Evolutionary conservation across 129 eudicot species (phyloP).

Genomic region (Ambrosia artemisiifolia): DNA sequence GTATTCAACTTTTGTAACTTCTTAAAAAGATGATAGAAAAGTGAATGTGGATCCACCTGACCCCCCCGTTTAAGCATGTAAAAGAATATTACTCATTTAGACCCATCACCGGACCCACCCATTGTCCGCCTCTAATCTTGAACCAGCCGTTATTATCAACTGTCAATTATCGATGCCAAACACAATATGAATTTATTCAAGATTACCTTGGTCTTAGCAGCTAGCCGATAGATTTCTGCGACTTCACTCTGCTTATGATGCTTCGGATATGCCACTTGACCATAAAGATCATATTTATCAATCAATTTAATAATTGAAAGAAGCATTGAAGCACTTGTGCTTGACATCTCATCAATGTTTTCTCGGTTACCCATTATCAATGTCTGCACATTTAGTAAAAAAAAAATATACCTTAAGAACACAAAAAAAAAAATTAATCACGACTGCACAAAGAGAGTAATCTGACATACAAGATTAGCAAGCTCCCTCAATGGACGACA

Average conservation of each 20-base stretch:
- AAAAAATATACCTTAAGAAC: neutral
- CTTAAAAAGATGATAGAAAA: neutral
- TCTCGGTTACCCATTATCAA: slow-evolving; percentile 43
- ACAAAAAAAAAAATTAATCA: neutral
- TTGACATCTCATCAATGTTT: slow-evolving; percentile 42
- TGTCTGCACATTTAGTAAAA: slow-evolving; percentile 23
- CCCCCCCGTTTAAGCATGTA: neutral
- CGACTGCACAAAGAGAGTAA: slow-evolving; percentile 3
- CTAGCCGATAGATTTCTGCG: slow-evolving; percentile 88
- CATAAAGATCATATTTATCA: slow-evolving; percentile 95
- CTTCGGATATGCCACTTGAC: slow-evolving; percentile 99
- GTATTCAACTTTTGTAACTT: neutral
- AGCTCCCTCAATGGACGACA: slow-evolving; percentile 98
- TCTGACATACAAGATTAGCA: slow-evolving; percentile 73
- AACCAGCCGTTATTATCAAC: neutral
- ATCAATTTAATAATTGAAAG: slow-evolving; percentile 58
- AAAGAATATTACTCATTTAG: neutral
- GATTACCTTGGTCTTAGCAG: slow-evolving; percentile 96
- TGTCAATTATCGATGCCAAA: neutral
- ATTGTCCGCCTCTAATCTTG: neutral
- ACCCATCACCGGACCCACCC: neutral
- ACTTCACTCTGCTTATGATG: slow-evolving; percentile 96
- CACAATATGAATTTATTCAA: neutral
- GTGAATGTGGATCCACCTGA: neutral
- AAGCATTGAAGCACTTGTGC: slow-evolving; percentile 41